These are phyloP conservation scores for Cicer yamashitae DNA, from an alignment of 306 rosid species.

Conservation along the genomic window DNA sequence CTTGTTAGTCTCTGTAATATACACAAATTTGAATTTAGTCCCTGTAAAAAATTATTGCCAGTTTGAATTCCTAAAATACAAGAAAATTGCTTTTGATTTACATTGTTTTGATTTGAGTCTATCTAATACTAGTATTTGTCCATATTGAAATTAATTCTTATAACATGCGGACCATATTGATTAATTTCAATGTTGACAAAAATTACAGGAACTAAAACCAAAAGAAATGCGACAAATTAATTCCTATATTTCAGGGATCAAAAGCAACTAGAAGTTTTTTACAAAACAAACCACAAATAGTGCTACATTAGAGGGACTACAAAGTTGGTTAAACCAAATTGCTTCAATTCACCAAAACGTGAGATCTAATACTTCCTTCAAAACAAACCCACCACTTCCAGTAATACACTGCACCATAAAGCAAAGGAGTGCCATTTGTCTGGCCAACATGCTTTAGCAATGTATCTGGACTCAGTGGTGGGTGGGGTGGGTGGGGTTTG, in stretches of 20 bases:
- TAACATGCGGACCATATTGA: not conserved
- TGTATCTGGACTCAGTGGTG: not conserved
- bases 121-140: not conserved
- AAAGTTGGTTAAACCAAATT: not conserved
- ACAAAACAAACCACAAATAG: not conserved
- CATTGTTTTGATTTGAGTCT: not conserved
- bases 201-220: not conserved
- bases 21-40: slow-evolving; percentile 6
- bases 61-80: not conserved
- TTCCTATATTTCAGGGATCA: not conserved
- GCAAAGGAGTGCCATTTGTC: slow-evolving; percentile 29
- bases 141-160: not conserved
- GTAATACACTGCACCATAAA: not conserved
- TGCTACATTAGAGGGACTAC: not conserved
- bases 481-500: slow-evolving; percentile 29
- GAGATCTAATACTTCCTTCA: slow-evolving; percentile 24
- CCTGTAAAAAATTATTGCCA: not conserved
- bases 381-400: not conserved
- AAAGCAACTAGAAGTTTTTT: not conserved
- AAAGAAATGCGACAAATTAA: not conserved
- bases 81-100: slow-evolving; percentile 10
- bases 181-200: not conserved
- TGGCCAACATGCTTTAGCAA: slow-evolving; percentile 16
- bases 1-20: not conserved
- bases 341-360: slow-evolving; percentile 19